Conservation (phyloP, 2,329 filamentous ascomycete genomes). For the Pseudogymnoascus sp. region DNA sequence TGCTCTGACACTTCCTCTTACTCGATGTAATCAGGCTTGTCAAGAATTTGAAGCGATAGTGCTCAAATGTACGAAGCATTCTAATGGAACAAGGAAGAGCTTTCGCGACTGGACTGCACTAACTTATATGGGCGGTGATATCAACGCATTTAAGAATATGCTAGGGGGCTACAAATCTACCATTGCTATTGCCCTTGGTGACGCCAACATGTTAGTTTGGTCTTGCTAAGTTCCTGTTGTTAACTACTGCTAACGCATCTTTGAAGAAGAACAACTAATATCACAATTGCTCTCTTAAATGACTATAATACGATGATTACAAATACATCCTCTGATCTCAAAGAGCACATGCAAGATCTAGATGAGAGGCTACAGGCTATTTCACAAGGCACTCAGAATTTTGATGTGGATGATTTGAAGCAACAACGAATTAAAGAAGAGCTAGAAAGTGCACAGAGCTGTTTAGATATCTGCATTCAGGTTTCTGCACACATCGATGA, state of each 20-base stretch:
- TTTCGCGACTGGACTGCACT: background rate
- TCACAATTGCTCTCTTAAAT: constrained; percentile 14
- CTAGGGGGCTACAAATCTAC: background rate
- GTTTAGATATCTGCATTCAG: constrained; percentile 26
- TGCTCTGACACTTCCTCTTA: background rate
- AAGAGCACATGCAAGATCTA: constrained; percentile 26
- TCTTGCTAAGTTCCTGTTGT: background rate
- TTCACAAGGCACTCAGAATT: constrained; percentile 12
- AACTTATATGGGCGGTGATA: background rate
- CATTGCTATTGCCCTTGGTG: background rate
- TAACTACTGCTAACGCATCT: background rate
- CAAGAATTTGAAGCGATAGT: background rate
- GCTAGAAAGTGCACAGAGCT: constrained; percentile 27
- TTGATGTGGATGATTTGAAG: constrained; percentile 13
- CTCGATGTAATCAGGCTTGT: background rate
- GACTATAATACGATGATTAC: constrained; percentile 29
- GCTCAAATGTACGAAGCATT: background rate
- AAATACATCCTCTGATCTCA: constrained; percentile 27
- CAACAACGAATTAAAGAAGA: constrained; percentile 25
- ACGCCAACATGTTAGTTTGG: background rate
- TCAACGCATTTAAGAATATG: background rate
- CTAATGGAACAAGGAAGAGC: background rate
- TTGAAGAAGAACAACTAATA: background rate
- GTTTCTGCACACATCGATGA: constrained; percentile 25
- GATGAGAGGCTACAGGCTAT: constrained; percentile 20